Base-by-base conservation (phyloP, 192 early-diverging fungal genomes). In the Coemansia sp. region DNA sequence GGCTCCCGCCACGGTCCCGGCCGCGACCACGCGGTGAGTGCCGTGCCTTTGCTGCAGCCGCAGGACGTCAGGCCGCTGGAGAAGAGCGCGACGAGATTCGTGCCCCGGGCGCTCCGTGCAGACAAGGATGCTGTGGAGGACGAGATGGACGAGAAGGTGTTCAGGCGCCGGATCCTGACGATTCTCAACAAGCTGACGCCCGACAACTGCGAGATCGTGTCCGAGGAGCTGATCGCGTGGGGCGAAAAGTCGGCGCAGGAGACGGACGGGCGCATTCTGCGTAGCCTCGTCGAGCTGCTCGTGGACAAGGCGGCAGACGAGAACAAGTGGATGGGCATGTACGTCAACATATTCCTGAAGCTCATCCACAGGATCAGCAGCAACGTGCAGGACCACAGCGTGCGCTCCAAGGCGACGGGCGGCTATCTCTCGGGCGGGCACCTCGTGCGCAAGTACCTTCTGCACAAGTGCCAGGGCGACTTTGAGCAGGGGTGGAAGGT, bases 281-380 rank as follows among this genome's bases (percentile, higher is more conserved):
- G 84, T 57, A 84, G 80, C 47, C 88, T 97, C 18, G 91, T 98
- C 62, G 83, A 81, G 40, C 78, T 91, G n/a, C 88, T 95, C 35
- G 97, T 94, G 53, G 91, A 95, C 19, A 98, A 99, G 82, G 93
- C 95, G 5, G 81, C 91, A 27, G 94, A 97, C 58, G 95, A 99
- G 70, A 82, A 87, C 14, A 84, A 81, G 57, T 99, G 95, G 82
- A 88, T 86, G 56, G 68, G 71, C 35, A 90, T 95, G 80, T 99
- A 95, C 62, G 94, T 91, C 8, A 77, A 81, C 45, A 81, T 99
- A 46, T 95, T 93, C 80, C 67, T 81, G 28, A 85, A 86, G 64
- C 74, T 98, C 60, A 88, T 95, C 60, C 82, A 87, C 28, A 67
- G 69, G 18, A 73, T 85, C 46, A 66, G 81, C 32, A 46, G 56